Conservation (phyloP, 331 rosid species). For the Stylosanthes scabra region DNA sequence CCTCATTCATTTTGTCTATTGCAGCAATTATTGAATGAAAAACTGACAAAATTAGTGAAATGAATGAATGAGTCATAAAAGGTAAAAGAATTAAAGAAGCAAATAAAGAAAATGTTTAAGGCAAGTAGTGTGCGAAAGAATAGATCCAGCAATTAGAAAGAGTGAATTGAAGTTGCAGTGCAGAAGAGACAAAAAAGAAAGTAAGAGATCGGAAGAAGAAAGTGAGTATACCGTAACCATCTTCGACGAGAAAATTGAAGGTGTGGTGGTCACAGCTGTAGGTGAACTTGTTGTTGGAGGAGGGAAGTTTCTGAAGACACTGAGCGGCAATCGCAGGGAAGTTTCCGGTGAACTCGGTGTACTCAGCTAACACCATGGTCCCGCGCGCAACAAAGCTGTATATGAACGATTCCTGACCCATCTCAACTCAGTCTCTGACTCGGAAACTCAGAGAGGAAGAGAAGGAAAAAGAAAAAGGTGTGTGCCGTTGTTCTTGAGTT, state of each 20-base stretch:
- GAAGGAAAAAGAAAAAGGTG: background rate
- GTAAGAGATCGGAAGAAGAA: constrained; percentile 17
- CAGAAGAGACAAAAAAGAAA: background rate
- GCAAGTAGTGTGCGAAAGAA: constrained; percentile 2
- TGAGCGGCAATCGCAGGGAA: constrained; percentile 90
- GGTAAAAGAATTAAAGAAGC: constrained; percentile 16
- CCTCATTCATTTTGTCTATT: constrained; percentile 1
- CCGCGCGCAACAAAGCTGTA: constrained; percentile 92
- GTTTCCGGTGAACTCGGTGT: constrained; percentile 90
- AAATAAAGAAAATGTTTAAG: background rate
- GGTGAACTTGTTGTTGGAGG: constrained; percentile 86
- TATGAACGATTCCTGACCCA: constrained; percentile 87
- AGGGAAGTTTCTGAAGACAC: constrained; percentile 81
- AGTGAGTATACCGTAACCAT: constrained; percentile 71
- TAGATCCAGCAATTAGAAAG: constrained; percentile 67
- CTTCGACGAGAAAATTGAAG: constrained; percentile 83
- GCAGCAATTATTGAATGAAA: constrained; percentile 8
- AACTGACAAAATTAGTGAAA: too few relatives aligned
- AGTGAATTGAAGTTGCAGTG: background rate
- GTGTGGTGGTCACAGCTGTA: constrained; percentile 89
- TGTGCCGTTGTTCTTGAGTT: background rate
- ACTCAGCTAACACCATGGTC: constrained; percentile 85
- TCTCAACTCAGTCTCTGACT: constrained; percentile 38
- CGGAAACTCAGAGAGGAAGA: constrained; percentile 18
- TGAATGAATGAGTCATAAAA: too few relatives aligned